Base-by-base conservation (phyloP, 768 basidiomycete species). In the Tylopilus intermedius region DNA sequence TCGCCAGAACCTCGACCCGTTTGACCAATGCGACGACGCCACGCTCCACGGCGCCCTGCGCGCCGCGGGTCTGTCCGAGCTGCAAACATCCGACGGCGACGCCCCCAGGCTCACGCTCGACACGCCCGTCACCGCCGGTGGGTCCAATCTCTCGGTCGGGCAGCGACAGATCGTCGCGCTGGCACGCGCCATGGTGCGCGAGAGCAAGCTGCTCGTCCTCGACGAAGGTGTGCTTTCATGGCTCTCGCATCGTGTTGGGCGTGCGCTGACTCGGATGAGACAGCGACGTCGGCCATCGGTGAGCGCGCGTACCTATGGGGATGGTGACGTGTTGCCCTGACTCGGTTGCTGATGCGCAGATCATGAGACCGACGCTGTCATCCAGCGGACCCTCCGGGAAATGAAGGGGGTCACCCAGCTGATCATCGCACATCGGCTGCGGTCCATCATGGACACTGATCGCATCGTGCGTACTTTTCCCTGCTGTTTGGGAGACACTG, bases 1-100 rank as follows among this genome's bases (percentile, higher is more conserved):
- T 38, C 72, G 78, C 29, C 69, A 72, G 52, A 79, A 76, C 59
- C 67, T 80, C 24, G 79, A 80, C 62, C 76, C 77, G 4, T 80
- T 79, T 58, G 70, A 64, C 5, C 72, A 80, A 56, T 66, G 74
- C 50, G 75, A 79, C 40, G 78, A 80, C 47, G 67, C 70, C 7
- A 14, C 33, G 7, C 33, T 33, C 33, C 33, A 33, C 13, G 33
- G 13, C 33, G 33, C 33, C 11, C 33, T 33, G 2, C 33, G 33
- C 2, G 13, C 33, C 13, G 33, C 33, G 2, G 33, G 33, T 33
- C 11, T 33, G 11, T 33, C 33, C 13, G 33, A 33, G 33, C 30
- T 30, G 8, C 30, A 30, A 30, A 7, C 4, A 7, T 30, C 10
- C 33, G 33, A 33, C 11, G 2, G 64, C 37, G 37, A 37, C 37